Base-by-base conservation (phyloP, 306 rosid species). In the Acmispon strigosus region DNA sequence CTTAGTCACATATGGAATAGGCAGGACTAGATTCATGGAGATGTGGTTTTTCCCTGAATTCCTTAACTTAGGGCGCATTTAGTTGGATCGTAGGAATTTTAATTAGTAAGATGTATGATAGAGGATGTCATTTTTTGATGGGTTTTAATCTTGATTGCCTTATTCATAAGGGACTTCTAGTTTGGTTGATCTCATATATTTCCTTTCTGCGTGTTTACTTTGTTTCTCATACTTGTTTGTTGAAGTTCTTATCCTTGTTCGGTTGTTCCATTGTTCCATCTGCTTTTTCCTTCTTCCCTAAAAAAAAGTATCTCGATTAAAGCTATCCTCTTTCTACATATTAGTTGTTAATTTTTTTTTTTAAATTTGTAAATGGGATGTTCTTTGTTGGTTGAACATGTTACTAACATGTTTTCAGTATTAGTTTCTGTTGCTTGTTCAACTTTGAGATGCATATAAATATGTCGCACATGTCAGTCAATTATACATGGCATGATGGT, bases 401-500 rank as follows among this genome's bases (percentile, higher is more conserved):
- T 19, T 43, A 14, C 7, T 59, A 24, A 39, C 44, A 29, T 14
- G 44, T 62, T 69, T 73, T 56, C 29, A 24, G 55, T 32, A 24
- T 32, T 63, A 49, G 60, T 69, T 39, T 67, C 45, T 41, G 12
- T 9, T 10, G 24, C 57, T 49, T 73, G 73, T 43, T 66, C 12
- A 10, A 66, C 70, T 36, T 62, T 54, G 66, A 48, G 57, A 34
- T 61, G 58, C 62, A 75, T 67, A 44, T 77, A 10, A 18, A 36
- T 69, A 41, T 47, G 68, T 14, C 13, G 36, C 8, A 50, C 10
- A 22, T n/a, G 47, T 10, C 9, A 19, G 16, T 53, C n/a, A 50
- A 48, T 10, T 15, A 44, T 45, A 14, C 66, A 65, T 49, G 75
- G 78, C 34, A 11, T 65, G 10, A 34, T 50, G n/a, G n/a, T n/a